phyloP scores from a whole-genome alignment of 2,329 filamentous ascomycete genomes.

The Fusarium sp. region DNA sequence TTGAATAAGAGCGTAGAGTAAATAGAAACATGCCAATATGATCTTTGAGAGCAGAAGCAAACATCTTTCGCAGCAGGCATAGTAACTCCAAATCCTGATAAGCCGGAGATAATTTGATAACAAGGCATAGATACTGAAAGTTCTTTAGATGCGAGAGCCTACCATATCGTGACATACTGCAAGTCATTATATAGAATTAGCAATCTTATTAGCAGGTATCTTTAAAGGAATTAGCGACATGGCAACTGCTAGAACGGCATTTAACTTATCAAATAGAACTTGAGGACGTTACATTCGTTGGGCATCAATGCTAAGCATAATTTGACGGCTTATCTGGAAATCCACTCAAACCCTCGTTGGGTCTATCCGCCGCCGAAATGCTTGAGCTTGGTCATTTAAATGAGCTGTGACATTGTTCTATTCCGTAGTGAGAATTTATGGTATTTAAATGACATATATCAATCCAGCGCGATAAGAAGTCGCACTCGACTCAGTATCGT shows the following conservation, averaged over 20 bases:
- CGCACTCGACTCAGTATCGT: not conserved
- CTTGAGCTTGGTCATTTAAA: too few species aligned
- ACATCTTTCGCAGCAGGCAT: too few species aligned
- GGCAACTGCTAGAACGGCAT: not conserved
- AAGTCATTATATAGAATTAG: not conserved
- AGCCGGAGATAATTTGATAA: too few species aligned
- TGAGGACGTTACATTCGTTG: not conserved
- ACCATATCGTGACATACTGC: too few species aligned
- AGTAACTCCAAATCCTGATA: too few species aligned
- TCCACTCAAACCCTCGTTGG: not conserved
- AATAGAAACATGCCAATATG: too few species aligned
- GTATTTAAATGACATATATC: too few species aligned
- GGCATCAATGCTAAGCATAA: not conserved
- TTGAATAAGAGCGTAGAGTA: too few species aligned
- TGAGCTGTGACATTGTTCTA: not conserved
- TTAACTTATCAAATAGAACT: accelerated
- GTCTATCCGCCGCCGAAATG: not conserved
- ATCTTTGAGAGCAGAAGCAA: too few species aligned
- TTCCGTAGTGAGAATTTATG: not conserved
- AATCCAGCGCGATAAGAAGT: too few species aligned
- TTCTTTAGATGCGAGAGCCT: too few species aligned
- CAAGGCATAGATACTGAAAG: too few species aligned
- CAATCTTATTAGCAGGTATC: not conserved
- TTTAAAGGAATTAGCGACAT: accelerated
- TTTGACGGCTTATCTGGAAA: not conserved